Evolutionary conservation across 352 stramenopile genomes (phyloP).

Genomic region (Pythium volutum): DNA sequence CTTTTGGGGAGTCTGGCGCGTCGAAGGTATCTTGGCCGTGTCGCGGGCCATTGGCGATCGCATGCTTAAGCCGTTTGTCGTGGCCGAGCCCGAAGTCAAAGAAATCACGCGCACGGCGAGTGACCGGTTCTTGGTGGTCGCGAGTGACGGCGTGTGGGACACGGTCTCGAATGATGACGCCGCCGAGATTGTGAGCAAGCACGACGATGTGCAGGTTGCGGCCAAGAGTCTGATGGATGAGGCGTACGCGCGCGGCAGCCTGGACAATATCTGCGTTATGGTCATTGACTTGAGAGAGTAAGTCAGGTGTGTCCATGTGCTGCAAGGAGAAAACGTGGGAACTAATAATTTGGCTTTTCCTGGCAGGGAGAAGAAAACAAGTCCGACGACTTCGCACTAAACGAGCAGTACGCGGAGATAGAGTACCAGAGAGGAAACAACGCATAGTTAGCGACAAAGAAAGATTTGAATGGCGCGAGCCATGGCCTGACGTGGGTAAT

Average conservation of each 20-base stretch:
- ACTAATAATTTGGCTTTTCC: not conserved
- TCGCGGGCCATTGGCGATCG: conserved; percentile 91
- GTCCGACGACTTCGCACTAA: conserved; percentile 23
- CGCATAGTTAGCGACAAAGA: not conserved
- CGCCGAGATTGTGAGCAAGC: conserved; percentile 60
- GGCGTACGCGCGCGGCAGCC: conserved; percentile 75
- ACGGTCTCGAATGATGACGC: conserved; percentile 88
- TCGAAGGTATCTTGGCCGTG: conserved; percentile 93
- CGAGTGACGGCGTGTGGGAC: conserved; percentile 92
- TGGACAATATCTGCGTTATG: conserved; percentile 92
- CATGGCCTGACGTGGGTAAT: too few species aligned
- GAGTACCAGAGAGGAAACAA: not conserved
- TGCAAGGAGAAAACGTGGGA: not conserved
- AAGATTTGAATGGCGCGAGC: too few species aligned
- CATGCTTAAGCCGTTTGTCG: conserved; percentile 92
- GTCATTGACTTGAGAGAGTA: conserved; percentile 86
- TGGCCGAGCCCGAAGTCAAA: conserved; percentile 87
- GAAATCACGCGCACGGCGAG: conserved; percentile 51
- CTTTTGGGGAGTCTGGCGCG: conserved; percentile 91
- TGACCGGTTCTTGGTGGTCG: conserved; percentile 85
- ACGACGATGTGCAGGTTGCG: conserved; percentile 64
- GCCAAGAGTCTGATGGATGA: conserved; percentile 84
- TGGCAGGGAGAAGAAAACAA: conserved; percentile 55
- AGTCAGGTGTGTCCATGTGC: conserved; percentile 4
- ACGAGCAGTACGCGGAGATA: not conserved